phyloP scores from a whole-genome alignment of 805 yeast genomes.

The Komagataella populi region DNA sequence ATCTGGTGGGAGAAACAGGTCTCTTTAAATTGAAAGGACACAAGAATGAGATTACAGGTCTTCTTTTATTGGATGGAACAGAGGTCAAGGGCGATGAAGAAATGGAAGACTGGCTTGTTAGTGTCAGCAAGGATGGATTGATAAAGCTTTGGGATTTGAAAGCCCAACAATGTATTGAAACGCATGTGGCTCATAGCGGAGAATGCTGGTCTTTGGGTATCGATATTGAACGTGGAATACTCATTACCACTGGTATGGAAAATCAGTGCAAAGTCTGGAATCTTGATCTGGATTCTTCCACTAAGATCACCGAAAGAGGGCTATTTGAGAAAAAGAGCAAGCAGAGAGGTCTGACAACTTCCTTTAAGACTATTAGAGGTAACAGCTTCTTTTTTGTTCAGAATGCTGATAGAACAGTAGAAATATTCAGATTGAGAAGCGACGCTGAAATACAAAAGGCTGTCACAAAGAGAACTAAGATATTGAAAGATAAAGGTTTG shows the following conservation, averaged over 20 bases:
- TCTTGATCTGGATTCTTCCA: conserved; percentile 43
- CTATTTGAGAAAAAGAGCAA: conserved; percentile 63
- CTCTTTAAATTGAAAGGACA: conserved; percentile 79
- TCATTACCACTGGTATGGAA: conserved; percentile 67
- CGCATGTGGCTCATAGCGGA: conserved; percentile 85
- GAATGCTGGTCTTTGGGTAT: conserved; percentile 84
- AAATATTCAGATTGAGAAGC: conserved; percentile 64
- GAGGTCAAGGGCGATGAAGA: conserved; percentile 26
- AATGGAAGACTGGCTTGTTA: conserved; percentile 58
- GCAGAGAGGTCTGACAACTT: conserved; percentile 49
- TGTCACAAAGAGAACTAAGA: conserved; percentile 58
- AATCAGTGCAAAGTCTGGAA: conserved; percentile 79
- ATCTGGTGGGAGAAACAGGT: conserved; percentile 85
- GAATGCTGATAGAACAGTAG: conserved; percentile 71
- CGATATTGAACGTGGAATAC: conserved; percentile 18
- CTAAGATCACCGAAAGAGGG: conserved; percentile 47
- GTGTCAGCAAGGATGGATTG: conserved; percentile 81
- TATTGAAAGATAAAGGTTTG: conserved; percentile 61
- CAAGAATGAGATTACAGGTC: conserved; percentile 75
- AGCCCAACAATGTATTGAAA: conserved; percentile 82
- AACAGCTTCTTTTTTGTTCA: conserved; percentile 52
- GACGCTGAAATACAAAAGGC: conserved; percentile 72
- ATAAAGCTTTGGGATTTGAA: conserved; percentile 89
- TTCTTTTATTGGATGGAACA: conserved; percentile 22
- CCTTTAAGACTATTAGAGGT: conserved; percentile 27